Evolutionary conservation across 768 basidiomycete species (phyloP), one percentile per base, ranked within the genome.

Genomic region (Pisolithus tinctorius): DNA sequence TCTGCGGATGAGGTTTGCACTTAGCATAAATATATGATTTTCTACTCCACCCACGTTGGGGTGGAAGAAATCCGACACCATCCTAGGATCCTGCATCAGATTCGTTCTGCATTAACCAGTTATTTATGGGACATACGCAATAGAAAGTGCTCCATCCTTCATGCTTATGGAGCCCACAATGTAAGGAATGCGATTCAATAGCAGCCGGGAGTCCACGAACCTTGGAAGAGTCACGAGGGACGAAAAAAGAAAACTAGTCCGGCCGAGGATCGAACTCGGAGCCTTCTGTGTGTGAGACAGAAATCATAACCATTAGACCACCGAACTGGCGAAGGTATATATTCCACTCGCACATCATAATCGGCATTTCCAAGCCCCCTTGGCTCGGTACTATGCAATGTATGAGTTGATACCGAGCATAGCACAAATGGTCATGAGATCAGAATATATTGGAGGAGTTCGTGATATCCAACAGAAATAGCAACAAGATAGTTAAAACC

Each of bases 1-100:
- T 38, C 79, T 79, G 39, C 76, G 74, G 49, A 93, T 81, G 39
- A 98, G 81, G 45, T 86, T 84, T 17, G 87, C 83, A 51, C 86
- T 84, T 44, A 99, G 78, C 81, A 89, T 89, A 69, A 91, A 97
- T 36, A 97, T 94, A 67, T 96, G 93, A 53, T 84, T 94, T 70
- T 98, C 96, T 30, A 99, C 95, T 7, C 96, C 96, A 3, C 96
- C 96, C 3, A 94, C 86, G 52, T 81, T 77, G 1, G 96, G 96
- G 62, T 90, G 83, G 71, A 97, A 99, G 74, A 98, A 99, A 71
- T 99, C 96, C 39, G 85, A 88, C 52, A 98, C 82, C 90, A 98
- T 93, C 42, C 93, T 95, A 56, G 2, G 2, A 0, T 17, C n/a
- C 26, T 10, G 17, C 48, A 27, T 6, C 48, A 58, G 37, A 56